Conservation (phyloP, 1,284 basidiomycete genomes). For the Meira nashicola region DNA sequence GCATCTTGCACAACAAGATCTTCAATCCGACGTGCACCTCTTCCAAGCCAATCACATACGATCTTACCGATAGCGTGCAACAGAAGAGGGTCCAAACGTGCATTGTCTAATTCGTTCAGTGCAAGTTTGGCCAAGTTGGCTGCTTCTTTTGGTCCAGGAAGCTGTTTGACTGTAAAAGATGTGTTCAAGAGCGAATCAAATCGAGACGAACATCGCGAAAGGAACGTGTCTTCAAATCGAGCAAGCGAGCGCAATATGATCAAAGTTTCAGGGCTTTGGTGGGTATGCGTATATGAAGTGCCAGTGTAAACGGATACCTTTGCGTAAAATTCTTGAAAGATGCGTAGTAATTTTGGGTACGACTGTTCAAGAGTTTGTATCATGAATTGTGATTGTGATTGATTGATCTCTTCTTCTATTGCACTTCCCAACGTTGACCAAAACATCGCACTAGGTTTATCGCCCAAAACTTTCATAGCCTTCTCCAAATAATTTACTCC, state of each 20-base stretch:
- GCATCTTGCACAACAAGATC: constrained; percentile 3
- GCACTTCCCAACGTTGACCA: constrained; percentile 70
- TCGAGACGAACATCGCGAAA: constrained; percentile 73
- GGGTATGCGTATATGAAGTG: constrained; percentile 72
- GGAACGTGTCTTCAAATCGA: constrained; percentile 75
- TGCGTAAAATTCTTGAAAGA: constrained; percentile 92
- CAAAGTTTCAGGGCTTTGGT: constrained; percentile 88
- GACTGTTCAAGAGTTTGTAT: constrained; percentile 78
- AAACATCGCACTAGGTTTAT: constrained; percentile 81
- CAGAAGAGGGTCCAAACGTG: constrained; percentile 83
- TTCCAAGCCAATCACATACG: constrained; percentile 55
- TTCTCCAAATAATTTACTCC: constrained; percentile 77
- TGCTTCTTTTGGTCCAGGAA: constrained; percentile 61
- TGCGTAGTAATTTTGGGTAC: constrained; percentile 76
- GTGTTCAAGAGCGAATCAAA: constrained; percentile 73
- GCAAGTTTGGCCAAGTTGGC: constrained; percentile 69
- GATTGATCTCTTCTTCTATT: not conserved
- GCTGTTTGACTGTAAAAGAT: constrained; percentile 58
- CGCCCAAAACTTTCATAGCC: constrained; percentile 67
- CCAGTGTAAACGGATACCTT: constrained; percentile 92
- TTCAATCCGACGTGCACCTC: not conserved
- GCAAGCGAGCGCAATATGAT: constrained; percentile 75
- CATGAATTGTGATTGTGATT: constrained; percentile 67
- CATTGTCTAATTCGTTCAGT: constrained; percentile 84
- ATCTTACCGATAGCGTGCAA: constrained; percentile 72